phyloP scores from a whole-genome alignment of 148 eudicot species.

The Diospyros lotus region DNA sequence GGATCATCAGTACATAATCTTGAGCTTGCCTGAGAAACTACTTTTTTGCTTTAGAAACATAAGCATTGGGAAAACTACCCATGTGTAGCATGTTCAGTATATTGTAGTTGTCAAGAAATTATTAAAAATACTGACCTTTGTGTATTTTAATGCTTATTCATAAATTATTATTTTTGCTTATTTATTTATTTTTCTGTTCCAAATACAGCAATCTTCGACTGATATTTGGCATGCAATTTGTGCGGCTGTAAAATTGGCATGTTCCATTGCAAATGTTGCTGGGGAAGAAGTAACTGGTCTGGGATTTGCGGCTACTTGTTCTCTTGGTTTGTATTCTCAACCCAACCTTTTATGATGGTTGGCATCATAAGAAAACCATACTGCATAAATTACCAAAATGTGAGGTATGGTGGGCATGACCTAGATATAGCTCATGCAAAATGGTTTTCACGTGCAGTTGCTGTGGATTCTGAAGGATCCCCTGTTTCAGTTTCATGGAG shows the following conservation, averaged over 20 bases:
- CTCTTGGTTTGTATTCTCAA: constrained; percentile 63
- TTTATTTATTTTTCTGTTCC: constrained; percentile 3
- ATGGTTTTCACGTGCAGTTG: constrained; percentile 52
- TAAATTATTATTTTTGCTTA: background rate
- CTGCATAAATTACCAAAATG: constrained; percentile 3
- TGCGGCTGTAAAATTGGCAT: constrained; percentile 87
- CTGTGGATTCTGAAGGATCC: constrained; percentile 85
- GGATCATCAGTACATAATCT: background rate
- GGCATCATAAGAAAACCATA: background rate
- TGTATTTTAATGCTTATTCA: background rate
- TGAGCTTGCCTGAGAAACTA: background rate
- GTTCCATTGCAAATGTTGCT: constrained; percentile 69
- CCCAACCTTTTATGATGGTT: background rate
- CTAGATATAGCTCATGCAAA: background rate
- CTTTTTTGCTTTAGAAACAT: background rate
- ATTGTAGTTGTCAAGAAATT: background rate
- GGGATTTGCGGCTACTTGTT: constrained; percentile 99
- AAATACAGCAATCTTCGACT: constrained; percentile 93
- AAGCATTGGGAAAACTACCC: background rate
- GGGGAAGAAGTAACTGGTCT: constrained; percentile 74
- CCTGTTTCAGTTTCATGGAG: constrained; percentile 98
- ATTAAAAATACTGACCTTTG: background rate
- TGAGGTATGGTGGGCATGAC: background rate
- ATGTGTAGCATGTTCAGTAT: background rate
- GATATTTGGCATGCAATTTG: constrained; percentile 99